Base-by-base conservation (phyloP, 129 eudicot species). In the Centrapalus pauciflorus region DNA sequence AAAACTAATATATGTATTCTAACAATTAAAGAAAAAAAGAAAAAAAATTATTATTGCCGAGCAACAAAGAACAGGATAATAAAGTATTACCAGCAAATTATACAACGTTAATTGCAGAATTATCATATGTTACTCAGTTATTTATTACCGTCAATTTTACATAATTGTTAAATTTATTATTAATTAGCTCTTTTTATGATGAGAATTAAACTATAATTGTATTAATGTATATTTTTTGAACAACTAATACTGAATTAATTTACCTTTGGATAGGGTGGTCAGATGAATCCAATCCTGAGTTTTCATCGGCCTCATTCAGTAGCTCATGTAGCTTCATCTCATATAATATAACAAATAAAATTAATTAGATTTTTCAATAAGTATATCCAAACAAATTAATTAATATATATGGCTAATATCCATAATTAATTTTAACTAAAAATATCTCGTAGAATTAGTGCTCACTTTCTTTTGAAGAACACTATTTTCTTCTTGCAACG, bases 401-500 rank as follows among this genome's bases (percentile, higher is more conserved):
- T 6, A 14, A 71, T 3, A 20, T 24, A 11, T 20, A 10, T 19
- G 8, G 28, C 14, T 45, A 16, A 14, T 19, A 28, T 23, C 5
- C 40, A 14, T 11, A 7, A 5, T 11, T 37, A 9, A 27, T 38
- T 10, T 46, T 27, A 35, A 14, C 27, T 27, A 8, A 24, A 49
- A 13, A 17, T 7, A 17, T 33, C 52, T 37, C 26, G 52, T n/a
- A 64, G 28, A 64, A 45, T n/a, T n/a, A 66, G 46, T 74, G 62
- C 73, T 74, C 68, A 74, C 79, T 46, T 66, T 66, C 45, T 74
- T 74, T 54, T 74, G 79, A 45, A 74, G 79, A 74, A 6, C 33
- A 67, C 61, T 55, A 17, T 74, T 67, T 56, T 74, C 79, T 66
- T 74, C 79, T 67, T 74, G 79, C 79, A 74, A 46, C 58, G 73